These are phyloP conservation scores for Hanseniaspora osmophila DNA, from an alignment of 805 yeast genomes.

Conservation along the genomic window DNA sequence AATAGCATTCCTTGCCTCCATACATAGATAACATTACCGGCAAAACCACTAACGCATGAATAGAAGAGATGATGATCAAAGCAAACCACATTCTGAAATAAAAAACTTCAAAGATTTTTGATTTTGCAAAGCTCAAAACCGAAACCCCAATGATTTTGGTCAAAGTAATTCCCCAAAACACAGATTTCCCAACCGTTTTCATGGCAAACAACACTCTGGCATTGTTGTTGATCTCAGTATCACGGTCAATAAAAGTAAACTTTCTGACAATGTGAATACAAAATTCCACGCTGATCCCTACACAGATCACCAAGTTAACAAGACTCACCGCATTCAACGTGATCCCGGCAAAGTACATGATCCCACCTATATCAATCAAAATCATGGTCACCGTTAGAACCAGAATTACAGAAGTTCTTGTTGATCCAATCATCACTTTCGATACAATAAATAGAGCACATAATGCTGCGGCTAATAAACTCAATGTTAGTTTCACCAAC, in stretches of 20 bases:
- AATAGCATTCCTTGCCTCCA: slow-evolving; percentile 33
- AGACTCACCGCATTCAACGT: slow-evolving; percentile 78
- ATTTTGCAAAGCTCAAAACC: slow-evolving; percentile 74
- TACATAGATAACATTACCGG: slow-evolving; percentile 56
- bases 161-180: slow-evolving; percentile 76
- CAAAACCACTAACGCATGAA: slow-evolving; percentile 65
- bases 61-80: slow-evolving; percentile 58
- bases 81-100: slow-evolving; percentile 92
- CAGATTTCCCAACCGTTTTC: slow-evolving; percentile 74
- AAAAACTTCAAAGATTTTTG: slow-evolving; percentile 79
- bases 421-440: slow-evolving; percentile 50
- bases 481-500: slow-evolving; percentile 44
- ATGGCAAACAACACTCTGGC: slow-evolving; percentile 40
- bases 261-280: slow-evolving; percentile 79
- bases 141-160: slow-evolving; percentile 81
- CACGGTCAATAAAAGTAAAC: slow-evolving; percentile 35
- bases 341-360: slow-evolving; percentile 61
- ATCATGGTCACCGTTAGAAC: slow-evolving; percentile 48
- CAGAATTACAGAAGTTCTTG: slow-evolving; percentile 42
- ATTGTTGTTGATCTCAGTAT: slow-evolving; percentile 22
- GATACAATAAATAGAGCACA: slow-evolving; percentile 38
- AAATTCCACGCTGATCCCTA: slow-evolving; percentile 87
- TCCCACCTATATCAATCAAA: slow-evolving; percentile 61
- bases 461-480: slow-evolving; percentile 39
- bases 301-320: slow-evolving; percentile 83